These are phyloP conservation scores for Limnomonas spitsbergensis DNA, from an alignment of 139 green algal genomes.

Conservation along the genomic window DNA sequence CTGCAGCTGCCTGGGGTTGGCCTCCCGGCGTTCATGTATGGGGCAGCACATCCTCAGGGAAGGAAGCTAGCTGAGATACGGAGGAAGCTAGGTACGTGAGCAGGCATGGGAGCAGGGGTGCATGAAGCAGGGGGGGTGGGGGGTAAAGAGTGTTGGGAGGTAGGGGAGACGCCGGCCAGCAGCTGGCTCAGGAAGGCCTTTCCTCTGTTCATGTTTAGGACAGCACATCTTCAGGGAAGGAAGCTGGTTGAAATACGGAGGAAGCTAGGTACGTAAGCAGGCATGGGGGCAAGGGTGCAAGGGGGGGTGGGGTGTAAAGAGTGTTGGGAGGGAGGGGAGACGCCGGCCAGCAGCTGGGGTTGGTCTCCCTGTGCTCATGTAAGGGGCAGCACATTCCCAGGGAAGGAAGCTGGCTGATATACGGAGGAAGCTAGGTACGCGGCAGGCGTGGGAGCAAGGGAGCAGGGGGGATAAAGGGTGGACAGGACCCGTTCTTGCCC, in stretches of 20 bases:
- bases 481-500: no score
- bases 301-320: no score
- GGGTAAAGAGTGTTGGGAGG: no score
- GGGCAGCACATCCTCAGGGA: slow-evolving; percentile 39
- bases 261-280: slow-evolving; percentile 31
- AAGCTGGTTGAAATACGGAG: slow-evolving; percentile 59
- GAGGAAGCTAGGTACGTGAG: slow-evolving; percentile 38
- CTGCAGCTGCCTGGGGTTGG: background rate
- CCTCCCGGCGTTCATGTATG: slow-evolving; percentile 71
- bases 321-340: no score
- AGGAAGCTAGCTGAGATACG: slow-evolving; percentile 56
- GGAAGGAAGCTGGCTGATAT: slow-evolving; percentile 53
- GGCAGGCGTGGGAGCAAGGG: no score
- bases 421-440: slow-evolving; percentile 45
- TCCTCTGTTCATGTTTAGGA: slow-evolving; percentile 69
- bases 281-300: no score
- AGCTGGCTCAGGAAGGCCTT: slow-evolving; percentile 23
- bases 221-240: slow-evolving; percentile 35
- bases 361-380: slow-evolving; percentile 62
- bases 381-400: slow-evolving; percentile 52
- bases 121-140: no score
- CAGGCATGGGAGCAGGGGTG: no score
- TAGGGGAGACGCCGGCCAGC: background rate
- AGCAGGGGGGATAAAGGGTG: no score
- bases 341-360: background rate